These are phyloP conservation scores for Lenzites betulinus DNA, from an alignment of 768 basidiomycete species.

Conservation along the genomic window DNA sequence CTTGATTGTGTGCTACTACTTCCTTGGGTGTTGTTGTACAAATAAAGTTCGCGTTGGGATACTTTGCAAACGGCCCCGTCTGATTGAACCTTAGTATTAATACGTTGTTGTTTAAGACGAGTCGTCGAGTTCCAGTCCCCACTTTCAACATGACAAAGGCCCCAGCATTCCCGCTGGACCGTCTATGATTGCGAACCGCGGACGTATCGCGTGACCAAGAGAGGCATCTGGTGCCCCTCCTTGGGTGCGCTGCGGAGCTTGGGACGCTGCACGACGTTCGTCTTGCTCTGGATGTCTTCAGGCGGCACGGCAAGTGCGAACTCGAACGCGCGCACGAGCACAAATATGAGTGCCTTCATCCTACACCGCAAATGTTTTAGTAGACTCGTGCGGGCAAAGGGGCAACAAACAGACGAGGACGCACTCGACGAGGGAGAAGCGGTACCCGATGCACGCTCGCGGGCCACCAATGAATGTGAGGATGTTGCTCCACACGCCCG, in stretches of 20 bases:
- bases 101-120: too few relatives aligned
- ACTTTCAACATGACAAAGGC: too few relatives aligned
- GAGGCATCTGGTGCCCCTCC: conserved; percentile 26
- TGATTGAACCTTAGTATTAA: too few relatives aligned
- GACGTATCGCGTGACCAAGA: conserved; percentile 21
- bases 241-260: conserved; percentile 20
- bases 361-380: conserved; percentile 4
- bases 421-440: conserved; percentile 62
- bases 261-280: conserved; percentile 27
- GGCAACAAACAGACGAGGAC: conserved; percentile 23
- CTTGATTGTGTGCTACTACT: too few relatives aligned
- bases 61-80: too few relatives aligned
- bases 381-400: too few relatives aligned
- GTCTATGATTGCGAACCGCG: neutral
- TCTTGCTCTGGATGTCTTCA: conserved; percentile 24
- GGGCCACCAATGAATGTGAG: conserved; percentile 67
- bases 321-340: conserved; percentile 34
- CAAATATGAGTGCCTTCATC: conserved; percentile 37
- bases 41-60: too few relatives aligned
- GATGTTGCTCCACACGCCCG: conserved; percentile 61
- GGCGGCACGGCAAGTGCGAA: conserved; percentile 34
- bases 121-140: too few relatives aligned
- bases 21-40: too few relatives aligned
- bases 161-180: neutral
- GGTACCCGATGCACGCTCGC: conserved; percentile 64